Base-by-base conservation (phyloP, 1,139 yeast species). In the Candida tunisiensis region DNA sequence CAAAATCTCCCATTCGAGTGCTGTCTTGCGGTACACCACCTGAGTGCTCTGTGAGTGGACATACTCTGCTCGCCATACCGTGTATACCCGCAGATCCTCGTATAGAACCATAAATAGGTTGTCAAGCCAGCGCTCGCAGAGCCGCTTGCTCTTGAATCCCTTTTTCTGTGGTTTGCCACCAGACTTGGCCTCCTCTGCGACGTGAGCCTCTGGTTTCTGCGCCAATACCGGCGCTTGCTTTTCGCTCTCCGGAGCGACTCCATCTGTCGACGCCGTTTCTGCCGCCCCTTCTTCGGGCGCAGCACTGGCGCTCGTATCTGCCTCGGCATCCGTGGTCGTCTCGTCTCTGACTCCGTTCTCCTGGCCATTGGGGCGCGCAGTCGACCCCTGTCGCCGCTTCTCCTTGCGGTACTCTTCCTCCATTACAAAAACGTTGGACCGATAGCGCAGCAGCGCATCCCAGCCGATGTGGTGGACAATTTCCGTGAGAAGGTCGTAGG, bases 111-210 rank as follows among this genome's bases (percentile, higher is more conserved):
- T 65, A 47, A 88, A 85, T 34, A 88, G 58, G 38, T 80, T 74
- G 49, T 88, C 98, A 31, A 88, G 61, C 94, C 98, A 85, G 40
- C 93, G 65, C 51, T 88, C 98, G 53, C 96, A 85, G 32, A 88
- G 62, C 33, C 96, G 62, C 45, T 88, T 88, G 40, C 65, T 20
- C 14, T 14, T 13, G 8, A 20, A 14, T n/a, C n/a, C n/a, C n/a
- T n/a, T n/a, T n/a, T n/a, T n/a, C n/a, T n/a, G n/a, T n/a, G n/a
- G n/a, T n/a, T n/a, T n/a, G n/a, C n/a, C n/a, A n/a, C n/a, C n/a
- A n/a, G n/a, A n/a, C n/a, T n/a, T n/a, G n/a, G n/a, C n/a, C n/a
- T n/a, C n/a, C n/a, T n/a, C n/a, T n/a, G n/a, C n/a, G n/a, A n/a
- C n/a, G n/a, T n/a, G n/a, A n/a, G n/a, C n/a, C n/a, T n/a, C n/a